Base-by-base conservation (phyloP, 306 rosid genomes). In the Castanopsis chinensis region DNA sequence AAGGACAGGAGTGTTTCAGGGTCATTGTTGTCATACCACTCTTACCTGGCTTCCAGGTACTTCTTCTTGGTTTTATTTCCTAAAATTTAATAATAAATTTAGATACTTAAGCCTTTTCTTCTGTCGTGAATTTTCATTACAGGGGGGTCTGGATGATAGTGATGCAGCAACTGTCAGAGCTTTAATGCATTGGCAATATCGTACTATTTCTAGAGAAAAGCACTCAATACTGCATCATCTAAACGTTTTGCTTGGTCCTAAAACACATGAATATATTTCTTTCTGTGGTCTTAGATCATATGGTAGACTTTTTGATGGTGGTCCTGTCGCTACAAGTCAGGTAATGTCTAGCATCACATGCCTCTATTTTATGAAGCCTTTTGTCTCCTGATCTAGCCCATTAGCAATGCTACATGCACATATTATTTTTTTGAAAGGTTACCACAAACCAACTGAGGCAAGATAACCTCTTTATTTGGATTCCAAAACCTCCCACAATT, bases 121-220 rank as follows among this genome's bases (percentile, higher is more conserved):
- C 57, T 76, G 72, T 19, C 57, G n/a, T 84, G 74, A 86, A 69
- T 72, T 81, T 68, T 45, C 6, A 69, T 74, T 78, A 73, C 86
- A 95, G 98, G 99, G 99, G 12, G 99, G 98, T 21, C 78, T 96
- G 85, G 98, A 96, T 87, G 99, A 96, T 84, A 82, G 91, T 71
- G 98, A 98, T 30, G 99, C 99, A 56, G 99, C 99, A 82, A 90
- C 99, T 41, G 97, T 96, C 68, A 96, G 98, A 91, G 98, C 99
- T 74, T 92, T 96, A 83, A 87, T 91, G 94, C 98, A 96, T 76
- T 96, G 98, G 94, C 99, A 96, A 84, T 91, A 93, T 82, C 96
- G 96, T 85, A 93, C 99, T 63, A 96, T 96, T 84, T 93, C 93
- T 71, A 89, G 99, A 85, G 98, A 98, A 82, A 86, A 69, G 32